A percentile compares a stretch with the other conserved stretches of the same genome.
Evolutionary conservation across 768 basidiomycete species (phyloP).

Genomic region (Pleurotus cornucopiae): DNA sequence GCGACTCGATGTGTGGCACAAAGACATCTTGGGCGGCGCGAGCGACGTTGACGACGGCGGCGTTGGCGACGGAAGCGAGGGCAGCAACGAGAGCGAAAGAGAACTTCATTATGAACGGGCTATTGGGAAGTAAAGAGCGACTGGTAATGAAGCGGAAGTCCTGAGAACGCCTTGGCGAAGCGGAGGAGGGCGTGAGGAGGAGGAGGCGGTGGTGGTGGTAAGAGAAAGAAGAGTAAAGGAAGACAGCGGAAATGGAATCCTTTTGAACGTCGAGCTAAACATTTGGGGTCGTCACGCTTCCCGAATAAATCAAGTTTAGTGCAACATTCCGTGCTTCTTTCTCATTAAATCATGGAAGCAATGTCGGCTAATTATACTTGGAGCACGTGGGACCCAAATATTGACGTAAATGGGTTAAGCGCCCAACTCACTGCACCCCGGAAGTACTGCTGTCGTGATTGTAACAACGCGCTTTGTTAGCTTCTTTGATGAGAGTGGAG

Average conservation of each 20-base stretch:
- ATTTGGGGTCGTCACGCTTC: background rate
- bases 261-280: background rate
- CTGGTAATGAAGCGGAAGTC: slow-evolving; percentile 2
- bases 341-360: too few relatives aligned
- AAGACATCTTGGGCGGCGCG: slow-evolving; percentile 26
- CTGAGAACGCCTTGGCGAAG: background rate
- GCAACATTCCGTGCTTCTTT: too few relatives aligned
- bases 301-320: background rate
- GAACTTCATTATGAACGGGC: slow-evolving; percentile 5
- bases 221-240: background rate
- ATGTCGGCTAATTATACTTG: too few relatives aligned
- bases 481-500: too few relatives aligned
- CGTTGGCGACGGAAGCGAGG: slow-evolving; percentile 19
- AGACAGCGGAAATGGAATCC: background rate
- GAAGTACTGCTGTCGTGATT: too few relatives aligned
- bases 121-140: background rate
- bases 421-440: too few relatives aligned
- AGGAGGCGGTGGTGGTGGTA: background rate
- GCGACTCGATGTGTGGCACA: slow-evolving; percentile 23
- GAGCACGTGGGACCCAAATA: too few relatives aligned
- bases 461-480: too few relatives aligned
- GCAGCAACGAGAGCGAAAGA: slow-evolving; percentile 13
- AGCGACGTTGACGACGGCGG: slow-evolving; percentile 17
- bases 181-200: background rate
- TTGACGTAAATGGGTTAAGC: too few relatives aligned